Conservation (phyloP, 1,284 basidiomycete genomes). For the Cryptococcus sp. region DNA sequence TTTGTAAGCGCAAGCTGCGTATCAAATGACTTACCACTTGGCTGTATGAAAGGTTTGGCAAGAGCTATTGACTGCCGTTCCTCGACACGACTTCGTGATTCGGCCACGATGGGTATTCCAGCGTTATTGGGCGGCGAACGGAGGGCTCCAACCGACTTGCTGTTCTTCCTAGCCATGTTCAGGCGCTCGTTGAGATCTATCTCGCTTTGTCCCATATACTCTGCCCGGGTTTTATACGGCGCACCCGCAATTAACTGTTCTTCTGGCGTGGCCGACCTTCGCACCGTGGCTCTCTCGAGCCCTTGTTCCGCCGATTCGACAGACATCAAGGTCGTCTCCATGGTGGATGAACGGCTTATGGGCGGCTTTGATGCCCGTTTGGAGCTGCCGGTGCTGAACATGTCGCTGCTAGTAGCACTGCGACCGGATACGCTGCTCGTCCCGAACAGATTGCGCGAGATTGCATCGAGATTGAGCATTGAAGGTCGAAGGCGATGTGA, state of each 20-base stretch:
- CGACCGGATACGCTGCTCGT: conserved; percentile 37
- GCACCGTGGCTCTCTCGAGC: neutral
- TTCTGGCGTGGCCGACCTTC: conserved; percentile 4
- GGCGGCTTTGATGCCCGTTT: conserved; percentile 26
- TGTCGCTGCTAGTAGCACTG: conserved; percentile 23
- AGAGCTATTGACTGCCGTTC: conserved; percentile 7
- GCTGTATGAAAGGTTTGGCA: conserved; percentile 10
- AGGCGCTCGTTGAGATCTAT: conserved; percentile 70
- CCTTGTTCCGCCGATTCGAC: conserved; percentile 11
- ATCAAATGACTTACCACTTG: conserved; percentile 13
- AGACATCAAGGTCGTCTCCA: conserved; percentile 25
- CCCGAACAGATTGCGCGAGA: conserved; percentile 61
- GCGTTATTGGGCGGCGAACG: conserved; percentile 6
- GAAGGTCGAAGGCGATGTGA: conserved; percentile 68
- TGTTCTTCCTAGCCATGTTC: conserved; percentile 76
- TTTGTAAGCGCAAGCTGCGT: conserved; percentile 2
- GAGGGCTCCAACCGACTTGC: conserved; percentile 57
- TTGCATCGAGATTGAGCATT: conserved; percentile 78
- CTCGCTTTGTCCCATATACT: conserved; percentile 54
- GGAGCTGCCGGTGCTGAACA: conserved; percentile 34
- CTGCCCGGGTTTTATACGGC: conserved; percentile 7
- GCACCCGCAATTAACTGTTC: conserved; percentile 19
- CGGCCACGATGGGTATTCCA: conserved; percentile 23
- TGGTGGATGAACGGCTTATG: conserved; percentile 36
- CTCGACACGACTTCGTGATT: conserved; percentile 23